These are phyloP conservation scores for Pseudonectria foliicola DNA, from an alignment of 2,329 filamentous ascomycete genomes.

Conservation along the genomic window DNA sequence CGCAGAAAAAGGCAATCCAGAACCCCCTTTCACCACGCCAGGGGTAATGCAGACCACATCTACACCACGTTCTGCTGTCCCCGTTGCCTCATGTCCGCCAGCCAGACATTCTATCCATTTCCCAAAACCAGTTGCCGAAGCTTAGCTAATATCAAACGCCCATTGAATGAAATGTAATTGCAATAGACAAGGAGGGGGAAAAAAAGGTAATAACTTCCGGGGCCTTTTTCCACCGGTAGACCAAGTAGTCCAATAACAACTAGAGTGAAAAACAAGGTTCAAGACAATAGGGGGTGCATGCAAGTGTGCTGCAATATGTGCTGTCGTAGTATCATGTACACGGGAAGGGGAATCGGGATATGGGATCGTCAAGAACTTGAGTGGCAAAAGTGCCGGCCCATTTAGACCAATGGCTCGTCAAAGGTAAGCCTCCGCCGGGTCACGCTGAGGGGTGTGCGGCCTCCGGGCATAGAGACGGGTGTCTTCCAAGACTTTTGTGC, in stretches of 20 bases:
- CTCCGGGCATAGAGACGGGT: conserved; percentile 48
- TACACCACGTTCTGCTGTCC: no score
- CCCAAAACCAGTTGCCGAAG: background rate
- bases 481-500: conserved; percentile 88
- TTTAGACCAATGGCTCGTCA: conserved; percentile 50
- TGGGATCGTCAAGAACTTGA: conserved; percentile 8
- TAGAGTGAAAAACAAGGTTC: conserved; percentile 4
- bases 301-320: conserved; percentile 20
- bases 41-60: no score
- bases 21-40: no score
- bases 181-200: conserved; percentile 15
- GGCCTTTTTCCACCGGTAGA: conserved; percentile 14
- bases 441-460: conserved; percentile 55
- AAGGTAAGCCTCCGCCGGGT: conserved; percentile 76
- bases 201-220: conserved; percentile 8
- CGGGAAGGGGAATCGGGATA: conserved; percentile 13
- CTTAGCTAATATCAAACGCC: no score
- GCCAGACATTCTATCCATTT: no score
- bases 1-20: no score
- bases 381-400: background rate
- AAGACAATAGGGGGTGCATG: conserved; percentile 8
- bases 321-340: conserved; percentile 32
- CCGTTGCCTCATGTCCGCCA: no score
- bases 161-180: no score
- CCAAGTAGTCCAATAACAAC: conserved; percentile 8